Conservation (phyloP, 2,329 filamentous ascomycete species). For the Neofusicoccum parvum region DNA sequence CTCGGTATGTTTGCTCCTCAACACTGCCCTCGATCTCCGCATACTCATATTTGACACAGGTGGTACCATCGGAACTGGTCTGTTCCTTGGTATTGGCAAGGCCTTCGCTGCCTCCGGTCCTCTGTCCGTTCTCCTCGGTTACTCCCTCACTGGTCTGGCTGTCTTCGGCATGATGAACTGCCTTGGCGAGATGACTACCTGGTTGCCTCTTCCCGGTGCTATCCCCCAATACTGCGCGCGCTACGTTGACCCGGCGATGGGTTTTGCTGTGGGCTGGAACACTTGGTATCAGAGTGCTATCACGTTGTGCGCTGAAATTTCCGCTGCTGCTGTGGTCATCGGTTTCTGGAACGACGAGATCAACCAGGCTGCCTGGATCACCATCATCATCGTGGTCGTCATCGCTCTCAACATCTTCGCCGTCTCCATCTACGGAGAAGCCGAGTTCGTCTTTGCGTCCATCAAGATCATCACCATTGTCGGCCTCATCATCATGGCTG, state of each 20-base stretch:
- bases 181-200: slow-evolving; percentile 31
- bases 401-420: slow-evolving; percentile 21
- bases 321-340: slow-evolving; percentile 41
- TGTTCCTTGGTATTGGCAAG: slow-evolving; percentile 22
- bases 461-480: slow-evolving; percentile 50
- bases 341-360: slow-evolving; percentile 41
- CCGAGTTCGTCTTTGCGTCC: slow-evolving; percentile 51
- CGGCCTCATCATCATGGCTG: slow-evolving; percentile 44
- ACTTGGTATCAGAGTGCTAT: slow-evolving; percentile 15
- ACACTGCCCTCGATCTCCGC: background rate
- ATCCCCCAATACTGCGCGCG: slow-evolving; percentile 81
- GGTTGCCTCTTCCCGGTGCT: slow-evolving; percentile 60
- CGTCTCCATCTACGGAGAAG: slow-evolving; percentile 37
- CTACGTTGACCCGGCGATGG: slow-evolving; percentile 19
- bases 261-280: slow-evolving; percentile 19
- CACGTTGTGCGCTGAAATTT: slow-evolving; percentile 42
- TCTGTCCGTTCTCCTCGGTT: slow-evolving; percentile 19
- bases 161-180: slow-evolving; percentile 32
- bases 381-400: slow-evolving; percentile 28
- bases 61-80: slow-evolving; percentile 22
- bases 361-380: slow-evolving; percentile 20
- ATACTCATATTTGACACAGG: background rate
- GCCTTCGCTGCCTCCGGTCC: slow-evolving; percentile 29
- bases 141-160: slow-evolving; percentile 23
- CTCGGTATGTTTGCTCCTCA: slow-evolving; percentile 35